phyloP scores from a whole-genome alignment of 2,329 filamentous ascomycete species.

The Ophiocordyceps australis region DNA sequence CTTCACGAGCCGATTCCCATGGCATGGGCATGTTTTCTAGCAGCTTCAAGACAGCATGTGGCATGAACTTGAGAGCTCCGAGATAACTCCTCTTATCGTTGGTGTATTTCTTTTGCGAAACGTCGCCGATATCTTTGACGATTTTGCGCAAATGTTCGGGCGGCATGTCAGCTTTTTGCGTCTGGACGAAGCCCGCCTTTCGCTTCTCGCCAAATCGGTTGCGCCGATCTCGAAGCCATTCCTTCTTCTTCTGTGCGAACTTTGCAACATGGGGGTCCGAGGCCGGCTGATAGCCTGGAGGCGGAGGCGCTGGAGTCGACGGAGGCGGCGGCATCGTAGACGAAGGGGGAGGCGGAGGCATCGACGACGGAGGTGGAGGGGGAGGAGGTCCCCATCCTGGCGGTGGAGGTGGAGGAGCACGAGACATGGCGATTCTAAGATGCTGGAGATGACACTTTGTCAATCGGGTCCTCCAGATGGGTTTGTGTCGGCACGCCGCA shows the following conservation, averaged over 20 bases:
- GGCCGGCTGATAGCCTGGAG: slow-evolving; percentile 67
- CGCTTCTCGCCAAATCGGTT: slow-evolving; percentile 94
- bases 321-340: slow-evolving; percentile 38
- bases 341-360: slow-evolving; percentile 28
- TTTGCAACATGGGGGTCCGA: slow-evolving; percentile 77
- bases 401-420: slow-evolving; percentile 35
- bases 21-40: slow-evolving; percentile 99
- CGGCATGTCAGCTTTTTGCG: slow-evolving; percentile 96
- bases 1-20: slow-evolving; percentile 90
- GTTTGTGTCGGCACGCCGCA: slow-evolving; percentile 14
- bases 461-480: slow-evolving; percentile 8
- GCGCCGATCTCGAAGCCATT: slow-evolving; percentile 85
- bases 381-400: slow-evolving; percentile 42
- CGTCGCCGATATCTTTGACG: slow-evolving; percentile 94
- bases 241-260: slow-evolving; percentile 96
- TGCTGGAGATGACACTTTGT: slow-evolving; percentile 7
- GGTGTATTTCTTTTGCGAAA: slow-evolving; percentile 98
- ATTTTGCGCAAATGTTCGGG: slow-evolving; percentile 97
- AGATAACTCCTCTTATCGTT: slow-evolving; percentile 97
- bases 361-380: slow-evolving; percentile 18
- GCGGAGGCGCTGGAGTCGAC: slow-evolving; percentile 48
- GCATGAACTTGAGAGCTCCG: slow-evolving; percentile 97
- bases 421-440: slow-evolving; percentile 25
- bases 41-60: slow-evolving; percentile 90
- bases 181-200: slow-evolving; percentile 91